Conservation (phyloP, 345 rosid genomes). For the Abelmoschus esculentus region DNA sequence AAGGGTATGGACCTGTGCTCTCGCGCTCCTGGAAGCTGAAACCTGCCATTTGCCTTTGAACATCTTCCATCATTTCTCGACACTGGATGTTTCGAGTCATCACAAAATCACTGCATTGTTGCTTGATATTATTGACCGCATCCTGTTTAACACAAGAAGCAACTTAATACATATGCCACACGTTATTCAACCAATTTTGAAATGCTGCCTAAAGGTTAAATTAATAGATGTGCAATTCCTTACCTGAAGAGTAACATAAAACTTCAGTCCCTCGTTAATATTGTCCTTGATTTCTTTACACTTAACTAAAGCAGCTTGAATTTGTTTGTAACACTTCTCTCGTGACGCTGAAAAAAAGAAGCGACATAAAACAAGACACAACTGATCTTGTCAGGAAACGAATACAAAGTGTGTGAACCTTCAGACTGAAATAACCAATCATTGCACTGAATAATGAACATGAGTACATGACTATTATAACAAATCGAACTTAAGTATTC, state of each 20-base stretch:
- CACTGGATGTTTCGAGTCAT: conserved; percentile 97
- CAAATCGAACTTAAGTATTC: background rate
- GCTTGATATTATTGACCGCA: conserved; percentile 89
- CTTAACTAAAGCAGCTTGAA: conserved; percentile 81
- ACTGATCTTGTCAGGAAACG: background rate
- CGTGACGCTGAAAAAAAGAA: conserved; percentile 56
- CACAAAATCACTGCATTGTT: conserved; percentile 93
- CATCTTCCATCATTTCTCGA: conserved; percentile 95
- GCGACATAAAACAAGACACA: background rate
- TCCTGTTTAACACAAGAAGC: conserved; percentile 42
- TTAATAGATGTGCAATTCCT: conserved; percentile 11
- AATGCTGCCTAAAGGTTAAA: background rate
- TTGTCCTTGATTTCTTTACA: conserved; percentile 94
- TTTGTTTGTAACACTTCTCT: conserved; percentile 88
- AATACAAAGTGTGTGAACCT: background rate
- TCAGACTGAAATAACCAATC: background rate
- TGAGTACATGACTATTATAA: background rate
- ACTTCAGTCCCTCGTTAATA: conserved; percentile 90
- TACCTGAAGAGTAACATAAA: conserved; percentile 97
- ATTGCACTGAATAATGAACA: background rate
- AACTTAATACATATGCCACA: background rate
- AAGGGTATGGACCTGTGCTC: conserved; percentile 56
- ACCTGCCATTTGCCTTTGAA: conserved; percentile 84
- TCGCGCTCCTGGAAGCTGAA: conserved; percentile 82
- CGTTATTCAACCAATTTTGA: background rate